These are phyloP conservation scores for Astrephomene gubernaculifera DNA, from an alignment of 139 green algal species.

Conservation along the genomic window DNA sequence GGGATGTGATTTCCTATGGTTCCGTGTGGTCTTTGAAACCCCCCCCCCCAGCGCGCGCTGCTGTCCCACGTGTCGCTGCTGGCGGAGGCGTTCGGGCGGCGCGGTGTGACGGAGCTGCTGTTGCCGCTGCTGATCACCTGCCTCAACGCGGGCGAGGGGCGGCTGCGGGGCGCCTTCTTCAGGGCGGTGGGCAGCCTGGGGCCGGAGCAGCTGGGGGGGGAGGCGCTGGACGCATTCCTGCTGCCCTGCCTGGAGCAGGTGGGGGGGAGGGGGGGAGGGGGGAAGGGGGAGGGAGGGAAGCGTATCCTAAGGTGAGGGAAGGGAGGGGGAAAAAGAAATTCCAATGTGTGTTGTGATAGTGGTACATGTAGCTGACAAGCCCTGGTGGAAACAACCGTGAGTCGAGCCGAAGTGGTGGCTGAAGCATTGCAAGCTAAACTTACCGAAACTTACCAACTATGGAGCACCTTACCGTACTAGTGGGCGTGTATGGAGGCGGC, in stretches of 20 bases:
- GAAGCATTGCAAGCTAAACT: too few species aligned
- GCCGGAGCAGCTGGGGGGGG: slow-evolving; percentile 49
- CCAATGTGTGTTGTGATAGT: too few species aligned
- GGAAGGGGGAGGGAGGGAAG: background rate
- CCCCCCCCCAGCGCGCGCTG: slow-evolving; percentile 38
- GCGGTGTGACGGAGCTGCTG: slow-evolving; percentile 78
- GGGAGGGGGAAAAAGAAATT: too few species aligned
- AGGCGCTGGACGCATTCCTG: slow-evolving; percentile 89
- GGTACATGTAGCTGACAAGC: too few species aligned
- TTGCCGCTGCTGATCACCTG: slow-evolving; percentile 96
- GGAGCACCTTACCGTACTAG: too few species aligned
- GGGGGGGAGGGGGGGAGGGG: background rate
- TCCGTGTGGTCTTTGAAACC: too few species aligned
- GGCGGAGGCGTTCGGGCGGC: slow-evolving; percentile 58
- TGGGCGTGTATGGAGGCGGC: too few species aligned
- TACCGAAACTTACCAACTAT: too few species aligned
- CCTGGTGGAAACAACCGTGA: too few species aligned
- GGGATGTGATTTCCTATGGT: too few species aligned
- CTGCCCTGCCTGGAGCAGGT: slow-evolving; percentile 93
- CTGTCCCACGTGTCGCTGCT: slow-evolving; percentile 58
- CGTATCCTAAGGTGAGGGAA: too few species aligned
- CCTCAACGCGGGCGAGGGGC: slow-evolving; percentile 90
- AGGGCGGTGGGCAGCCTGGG: slow-evolving; percentile 23
- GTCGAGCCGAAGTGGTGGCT: too few species aligned
- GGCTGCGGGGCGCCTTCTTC: slow-evolving; percentile 84